phyloP scores from a whole-genome alignment of 441 rosid genomes.

The Isatis lusitanica region DNA sequence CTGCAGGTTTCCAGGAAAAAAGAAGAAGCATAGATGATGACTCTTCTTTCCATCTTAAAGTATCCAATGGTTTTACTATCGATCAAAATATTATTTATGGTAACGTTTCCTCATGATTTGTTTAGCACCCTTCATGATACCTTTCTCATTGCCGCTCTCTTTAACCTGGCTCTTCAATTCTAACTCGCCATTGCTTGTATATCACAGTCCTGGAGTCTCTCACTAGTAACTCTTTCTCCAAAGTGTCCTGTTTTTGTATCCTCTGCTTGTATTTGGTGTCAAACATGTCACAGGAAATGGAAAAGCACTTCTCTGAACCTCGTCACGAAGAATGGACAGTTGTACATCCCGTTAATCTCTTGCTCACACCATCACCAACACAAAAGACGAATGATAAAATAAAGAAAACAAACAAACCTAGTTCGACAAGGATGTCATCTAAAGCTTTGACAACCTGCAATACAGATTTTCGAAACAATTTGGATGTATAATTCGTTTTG shows the following conservation, averaged over 20 bases:
- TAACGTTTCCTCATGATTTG: slow-evolving; percentile 25
- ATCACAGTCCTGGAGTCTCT: slow-evolving; percentile 38
- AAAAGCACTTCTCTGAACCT: slow-evolving; percentile 62
- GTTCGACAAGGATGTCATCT: too few species aligned
- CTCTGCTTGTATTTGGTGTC: slow-evolving; percentile 55
- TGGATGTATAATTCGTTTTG: too few species aligned
- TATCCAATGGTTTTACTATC: slow-evolving; percentile 37
- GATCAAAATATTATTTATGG: slow-evolving; percentile 35
- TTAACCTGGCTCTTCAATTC: too few species aligned
- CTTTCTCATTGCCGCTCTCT: slow-evolving; percentile 17
- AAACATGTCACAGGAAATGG: slow-evolving; percentile 46
- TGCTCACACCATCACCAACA: too few species aligned
- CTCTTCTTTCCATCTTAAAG: slow-evolving; percentile 45
- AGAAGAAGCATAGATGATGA: slow-evolving; percentile 35
- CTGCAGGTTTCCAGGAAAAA: slow-evolving; percentile 34
- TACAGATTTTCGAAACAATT: too few species aligned
- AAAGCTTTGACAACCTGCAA: too few species aligned
- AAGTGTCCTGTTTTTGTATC: slow-evolving; percentile 53
- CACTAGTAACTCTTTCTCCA: slow-evolving; percentile 55
- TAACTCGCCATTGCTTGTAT: too few species aligned
- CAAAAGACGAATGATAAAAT: too few species aligned
- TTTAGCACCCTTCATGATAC: slow-evolving; percentile 35
- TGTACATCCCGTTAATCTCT: too few species aligned
- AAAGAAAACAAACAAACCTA: slow-evolving; percentile 41
- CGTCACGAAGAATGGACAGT: slow-evolving; percentile 44